phyloP scores from a whole-genome alignment of 495 filamentous ascomycete genomes.

The Sordaria brevicollis region DNA sequence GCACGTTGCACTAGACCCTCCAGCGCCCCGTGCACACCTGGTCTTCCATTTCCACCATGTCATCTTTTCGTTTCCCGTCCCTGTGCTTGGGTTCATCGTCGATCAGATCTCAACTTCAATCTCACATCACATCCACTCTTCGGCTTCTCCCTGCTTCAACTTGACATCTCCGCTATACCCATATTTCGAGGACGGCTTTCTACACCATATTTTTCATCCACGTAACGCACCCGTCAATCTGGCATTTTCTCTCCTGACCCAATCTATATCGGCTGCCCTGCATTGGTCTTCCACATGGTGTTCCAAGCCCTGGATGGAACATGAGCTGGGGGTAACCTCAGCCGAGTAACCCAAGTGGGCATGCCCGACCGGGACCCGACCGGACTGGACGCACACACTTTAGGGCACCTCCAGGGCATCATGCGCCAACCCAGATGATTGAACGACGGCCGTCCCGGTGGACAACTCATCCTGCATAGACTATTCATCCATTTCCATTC shows the following conservation, averaged over 20 bases:
- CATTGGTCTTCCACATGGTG: background rate
- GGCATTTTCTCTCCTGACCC: background rate
- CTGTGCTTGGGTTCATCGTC: background rate
- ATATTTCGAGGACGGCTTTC: background rate
- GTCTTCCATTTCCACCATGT: background rate
- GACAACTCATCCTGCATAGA: conserved; percentile 43
- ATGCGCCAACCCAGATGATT: conserved; percentile 5
- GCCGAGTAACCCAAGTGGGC: background rate
- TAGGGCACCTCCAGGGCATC: background rate
- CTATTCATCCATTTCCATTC: conserved; percentile 31
- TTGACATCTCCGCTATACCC: background rate
- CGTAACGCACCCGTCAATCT: background rate
- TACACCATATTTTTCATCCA: background rate
- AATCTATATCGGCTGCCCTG: background rate
- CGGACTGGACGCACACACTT: background rate
- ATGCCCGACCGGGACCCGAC: background rate
- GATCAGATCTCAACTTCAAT: background rate
- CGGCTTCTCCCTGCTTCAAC: background rate
- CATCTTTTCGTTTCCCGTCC: background rate
- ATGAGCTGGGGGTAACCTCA: background rate
- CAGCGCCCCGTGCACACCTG: background rate
- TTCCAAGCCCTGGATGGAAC: background rate
- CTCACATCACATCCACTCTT: background rate
- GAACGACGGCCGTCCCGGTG: conserved; percentile 18
- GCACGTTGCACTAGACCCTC: background rate